Percentiles rank a stretch among this genome's conserved stretches.
phyloP scores from a whole-genome alignment of 108 stramenopile species.

The Asterionellopsis glacialis region DNA sequence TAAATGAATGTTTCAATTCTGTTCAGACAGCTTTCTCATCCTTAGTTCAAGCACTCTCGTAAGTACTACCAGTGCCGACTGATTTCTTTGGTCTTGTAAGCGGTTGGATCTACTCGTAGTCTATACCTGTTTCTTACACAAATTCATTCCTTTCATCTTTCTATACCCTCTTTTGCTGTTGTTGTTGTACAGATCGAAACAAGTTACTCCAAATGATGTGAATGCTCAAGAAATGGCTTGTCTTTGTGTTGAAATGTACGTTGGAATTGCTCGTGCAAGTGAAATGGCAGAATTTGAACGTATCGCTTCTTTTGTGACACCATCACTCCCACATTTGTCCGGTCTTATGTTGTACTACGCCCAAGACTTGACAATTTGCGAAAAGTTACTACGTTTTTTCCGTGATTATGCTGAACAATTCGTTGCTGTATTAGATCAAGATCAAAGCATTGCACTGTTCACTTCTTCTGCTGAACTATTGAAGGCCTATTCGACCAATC shows the following conservation, averaged over 20 bases:
- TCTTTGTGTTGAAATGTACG: conserved; percentile 68
- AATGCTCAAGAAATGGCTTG: conserved; percentile 66
- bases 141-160: not conserved
- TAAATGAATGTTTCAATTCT: conserved; percentile 57
- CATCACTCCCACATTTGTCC: conserved; percentile 63
- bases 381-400: conserved; percentile 61
- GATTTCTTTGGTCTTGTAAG: conserved; percentile 6
- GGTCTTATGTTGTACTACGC: conserved; percentile 73
- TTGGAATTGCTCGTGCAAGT: conserved; percentile 67
- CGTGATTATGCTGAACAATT: conserved; percentile 80
- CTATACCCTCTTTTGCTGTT: conserved; percentile 1
- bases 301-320: conserved; percentile 73
- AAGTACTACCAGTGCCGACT: not conserved
- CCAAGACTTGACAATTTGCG: conserved; percentile 73
- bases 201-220: conserved; percentile 38
- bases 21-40: conserved; percentile 59
- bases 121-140: not conserved
- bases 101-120: conserved; percentile 1
- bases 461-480: conserved; percentile 61
- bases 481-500: conserved; percentile 62
- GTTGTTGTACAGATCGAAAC: conserved; percentile 34
- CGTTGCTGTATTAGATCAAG: conserved; percentile 58
- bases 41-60: conserved; percentile 57
- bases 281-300: conserved; percentile 72
- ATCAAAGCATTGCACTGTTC: conserved; percentile 63